Base-by-base conservation (phyloP, 495 filamentous ascomycete species). In the Podospora pseudopauciseta region DNA sequence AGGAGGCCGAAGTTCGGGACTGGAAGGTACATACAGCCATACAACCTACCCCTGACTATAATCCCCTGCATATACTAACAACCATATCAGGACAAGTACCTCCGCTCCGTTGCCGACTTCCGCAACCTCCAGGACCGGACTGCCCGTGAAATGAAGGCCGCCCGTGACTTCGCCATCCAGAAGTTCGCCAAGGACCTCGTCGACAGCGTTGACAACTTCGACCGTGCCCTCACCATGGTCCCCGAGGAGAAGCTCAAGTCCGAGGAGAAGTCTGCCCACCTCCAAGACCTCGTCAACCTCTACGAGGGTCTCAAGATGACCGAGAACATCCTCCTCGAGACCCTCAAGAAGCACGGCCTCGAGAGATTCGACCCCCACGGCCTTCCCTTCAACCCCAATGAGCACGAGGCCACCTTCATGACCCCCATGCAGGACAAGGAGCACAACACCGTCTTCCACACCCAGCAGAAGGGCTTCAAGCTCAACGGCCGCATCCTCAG, bases 321-420 rank as follows among this genome's bases (percentile, higher is more conserved):
- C 49, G 92, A 97, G 80, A 83, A 75, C 70, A 95, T 96, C 76
- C 81, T 99, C 75, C 88, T 98, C 84, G 83, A 85, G 78, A 95
- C 95, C 44, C 85, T 99, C 68, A 85, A 90, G 84, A 97, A 94
- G 82, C 96, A 99, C 78, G 95, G 95, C 39, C 80, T 99, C 58
- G 91, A 96, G 84, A 86, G 94, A 72, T 93, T 97, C 78, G 89
- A 96, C 74, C 92, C 92, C 44, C 80, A 88, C 19, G 81, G 82
- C 60, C 90, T 91, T 75, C 89, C 88, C 80, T 99, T 99, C 83
- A 89, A 99, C 83, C 94, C 95, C 64, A 97, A 97, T 78, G 83
- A 90, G 77, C 95, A 98, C 79, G 95, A 99, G 84, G 95, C 95
- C 57, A 93, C 90, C 32, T 99, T 98, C 83, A 91, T 93, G 89